These are phyloP conservation scores for Copromyces sp. DNA, from an alignment of 495 filamentous ascomycete genomes.

Conservation along the genomic window DNA sequence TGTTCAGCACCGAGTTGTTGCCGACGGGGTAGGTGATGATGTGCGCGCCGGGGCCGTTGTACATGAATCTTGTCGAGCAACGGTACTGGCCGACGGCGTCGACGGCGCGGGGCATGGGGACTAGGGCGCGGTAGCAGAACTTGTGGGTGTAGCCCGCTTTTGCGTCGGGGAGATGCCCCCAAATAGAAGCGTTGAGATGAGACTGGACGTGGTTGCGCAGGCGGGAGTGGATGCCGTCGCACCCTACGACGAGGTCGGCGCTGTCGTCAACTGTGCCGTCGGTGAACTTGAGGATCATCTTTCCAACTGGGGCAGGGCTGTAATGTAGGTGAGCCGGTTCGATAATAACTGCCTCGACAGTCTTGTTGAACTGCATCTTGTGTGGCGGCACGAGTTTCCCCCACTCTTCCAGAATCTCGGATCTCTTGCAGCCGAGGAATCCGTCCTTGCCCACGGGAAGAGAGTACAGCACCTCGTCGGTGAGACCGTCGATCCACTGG, in stretches of 20 bases:
- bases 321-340: not conserved
- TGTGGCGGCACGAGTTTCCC: conserved; percentile 15
- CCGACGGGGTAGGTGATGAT: conserved; percentile 32
- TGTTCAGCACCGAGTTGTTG: conserved; percentile 26
- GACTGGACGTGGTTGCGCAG: conserved; percentile 25
- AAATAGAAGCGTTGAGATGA: conserved; percentile 1
- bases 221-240: conserved; percentile 36
- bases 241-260: conserved; percentile 33
- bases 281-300: conserved; percentile 21
- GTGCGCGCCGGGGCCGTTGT: conserved; percentile 31
- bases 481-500: conserved; percentile 31
- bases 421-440: conserved; percentile 33
- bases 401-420: conserved; percentile 35
- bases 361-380: conserved; percentile 26
- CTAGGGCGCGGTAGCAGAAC: conserved; percentile 34
- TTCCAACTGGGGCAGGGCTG: conserved; percentile 4
- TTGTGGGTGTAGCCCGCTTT: conserved; percentile 28
- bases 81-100: conserved; percentile 18
- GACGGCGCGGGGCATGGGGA: conserved; percentile 27
- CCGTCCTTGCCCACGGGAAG: conserved; percentile 29
- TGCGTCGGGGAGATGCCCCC: conserved; percentile 2
- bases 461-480: conserved; percentile 22
- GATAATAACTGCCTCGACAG: conserved; percentile 1
- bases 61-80: conserved; percentile 29
- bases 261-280: conserved; percentile 22